Evolutionary conservation across 495 filamentous ascomycete species (phyloP).

Genomic region (Chaetomium tenue): DNA sequence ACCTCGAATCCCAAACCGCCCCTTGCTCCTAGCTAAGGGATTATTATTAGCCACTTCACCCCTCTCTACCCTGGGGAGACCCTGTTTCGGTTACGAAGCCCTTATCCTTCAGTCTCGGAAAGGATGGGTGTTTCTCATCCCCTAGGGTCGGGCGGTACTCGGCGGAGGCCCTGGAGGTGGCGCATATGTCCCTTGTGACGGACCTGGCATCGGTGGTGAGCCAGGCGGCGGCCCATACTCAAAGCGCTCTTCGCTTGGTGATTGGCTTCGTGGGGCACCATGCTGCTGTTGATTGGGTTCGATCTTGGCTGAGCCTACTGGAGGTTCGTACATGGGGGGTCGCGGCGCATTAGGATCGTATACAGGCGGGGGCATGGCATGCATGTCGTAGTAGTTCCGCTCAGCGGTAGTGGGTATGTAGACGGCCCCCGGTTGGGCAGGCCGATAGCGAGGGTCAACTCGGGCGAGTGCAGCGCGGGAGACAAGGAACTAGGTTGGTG

Average conservation of each 20-base stretch:
- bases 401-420: conserved; percentile 32
- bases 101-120: conserved; percentile 23
- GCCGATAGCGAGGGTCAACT: conserved; percentile 53
- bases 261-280: conserved; percentile 28
- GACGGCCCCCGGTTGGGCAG: conserved; percentile 34
- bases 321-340: conserved; percentile 56
- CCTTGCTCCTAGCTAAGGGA: background rate
- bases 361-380: conserved; percentile 55
- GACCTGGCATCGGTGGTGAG: conserved; percentile 37
- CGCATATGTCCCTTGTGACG: conserved; percentile 28
- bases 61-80: background rate
- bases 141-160: conserved; percentile 18
- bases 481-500: conserved; percentile 56
- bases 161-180: conserved; percentile 40
- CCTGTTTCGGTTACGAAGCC: background rate
- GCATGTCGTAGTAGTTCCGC: conserved; percentile 50
- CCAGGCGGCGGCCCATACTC: conserved; percentile 48
- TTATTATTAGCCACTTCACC: background rate
- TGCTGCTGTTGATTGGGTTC: conserved; percentile 53
- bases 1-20: background rate
- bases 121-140: conserved; percentile 31
- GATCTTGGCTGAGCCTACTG: conserved; percentile 55
- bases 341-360: conserved; percentile 49
- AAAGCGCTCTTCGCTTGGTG: conserved; percentile 16
- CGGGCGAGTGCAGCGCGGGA: conserved; percentile 52